Evolutionary conservation across 179 eudicot genomes (phyloP), one percentile per base, ranked within the genome.

Genomic region (Silene coronaria): DNA sequence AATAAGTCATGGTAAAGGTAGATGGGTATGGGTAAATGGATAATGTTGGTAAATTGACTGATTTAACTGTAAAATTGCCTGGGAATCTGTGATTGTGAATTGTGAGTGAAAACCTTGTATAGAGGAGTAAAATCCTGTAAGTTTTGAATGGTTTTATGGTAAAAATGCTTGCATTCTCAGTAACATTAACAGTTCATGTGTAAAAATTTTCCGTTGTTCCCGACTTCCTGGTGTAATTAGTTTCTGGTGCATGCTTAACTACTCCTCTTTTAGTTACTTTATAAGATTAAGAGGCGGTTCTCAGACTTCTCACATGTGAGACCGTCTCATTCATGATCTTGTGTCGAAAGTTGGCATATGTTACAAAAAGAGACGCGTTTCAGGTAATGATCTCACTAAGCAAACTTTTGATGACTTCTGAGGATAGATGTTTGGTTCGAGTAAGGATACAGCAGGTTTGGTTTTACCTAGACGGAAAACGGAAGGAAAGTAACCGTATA

Each of bases 111-210:
- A 67, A 38, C 45, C 36, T n/a, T 58, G 46, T 76, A 53, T 24
- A 57, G 76, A n/a, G 72, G 67, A 17, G 51, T 19, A 59, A 59
- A 32, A 71, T 60, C 58, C 67, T 81, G 78, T 69, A 73, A 77
- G 45, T 81, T 77, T 74, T 74, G 68, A 73, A 67, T 73, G 59
- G 70, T 73, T 77, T 76, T 48, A 59, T 67, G 60, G 27, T 74
- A 26, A 17, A 45, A 70, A 16, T 26, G 61, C 30, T 65, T 63
- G 61, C 45, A 34, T 60, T 22, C 38, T 46, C 19, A 58, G 46
- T 12, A 2, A 59, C 32, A 13, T 16, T 32, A 32, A 24, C 38
- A 71, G 19, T 38, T 0, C 3, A 9, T 42, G 14, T 2, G 48
- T 42, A 42, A 42, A 10, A 42, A 1, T 42, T 8, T 6, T 42